Percentiles rank a stretch among this genome's conserved stretches.
Evolutionary conservation across 768 basidiomycete species (phyloP).

Genomic region (Collybia sordida): DNA sequence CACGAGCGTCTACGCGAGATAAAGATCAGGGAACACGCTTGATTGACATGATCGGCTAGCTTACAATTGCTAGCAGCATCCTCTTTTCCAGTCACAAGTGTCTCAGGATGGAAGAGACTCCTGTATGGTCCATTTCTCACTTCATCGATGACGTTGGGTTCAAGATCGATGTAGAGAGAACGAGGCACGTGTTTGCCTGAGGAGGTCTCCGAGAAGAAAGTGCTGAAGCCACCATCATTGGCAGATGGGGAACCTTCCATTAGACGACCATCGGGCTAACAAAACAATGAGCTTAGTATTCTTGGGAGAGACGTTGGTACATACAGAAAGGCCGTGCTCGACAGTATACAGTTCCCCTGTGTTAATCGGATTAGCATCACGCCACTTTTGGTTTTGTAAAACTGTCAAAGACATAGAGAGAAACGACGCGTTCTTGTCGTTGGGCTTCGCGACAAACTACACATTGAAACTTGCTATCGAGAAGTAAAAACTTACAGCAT

Average conservation of each 20-base stretch:
- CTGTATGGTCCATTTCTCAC: slow-evolving; percentile 91
- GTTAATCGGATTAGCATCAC: slow-evolving; percentile 23
- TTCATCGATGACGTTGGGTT: slow-evolving; percentile 94
- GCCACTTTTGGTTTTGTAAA: slow-evolving; percentile 10
- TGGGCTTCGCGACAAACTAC: slow-evolving; percentile 6
- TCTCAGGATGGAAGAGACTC: slow-evolving; percentile 96
- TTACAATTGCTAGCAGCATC: slow-evolving; percentile 99
- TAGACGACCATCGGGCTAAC: slow-evolving; percentile 89
- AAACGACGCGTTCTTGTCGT: slow-evolving; percentile 14
- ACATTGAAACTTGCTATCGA: slow-evolving; percentile 4
- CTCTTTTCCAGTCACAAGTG: slow-evolving; percentile 96
- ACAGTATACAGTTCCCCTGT: slow-evolving; percentile 97
- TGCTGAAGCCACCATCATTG: slow-evolving; percentile 88
- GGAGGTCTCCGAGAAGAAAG: slow-evolving; percentile 96
- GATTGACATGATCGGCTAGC: slow-evolving; percentile 23
- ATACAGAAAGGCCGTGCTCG: slow-evolving; percentile 93
- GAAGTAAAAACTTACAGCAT: slow-evolving; percentile 68
- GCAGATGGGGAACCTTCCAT: slow-evolving; percentile 64
- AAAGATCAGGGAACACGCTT: slow-evolving; percentile 5
- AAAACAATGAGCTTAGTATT: slow-evolving; percentile 15
- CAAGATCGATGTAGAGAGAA: slow-evolving; percentile 94
- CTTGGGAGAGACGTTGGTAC: slow-evolving; percentile 25
- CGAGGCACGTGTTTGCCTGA: slow-evolving; percentile 95
- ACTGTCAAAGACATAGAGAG: background rate
- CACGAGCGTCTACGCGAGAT: slow-evolving; percentile 76